These are phyloP conservation scores for Choanephora cucurbitarum DNA, from an alignment of 371 early-diverging fungal species.

Conservation along the genomic window DNA sequence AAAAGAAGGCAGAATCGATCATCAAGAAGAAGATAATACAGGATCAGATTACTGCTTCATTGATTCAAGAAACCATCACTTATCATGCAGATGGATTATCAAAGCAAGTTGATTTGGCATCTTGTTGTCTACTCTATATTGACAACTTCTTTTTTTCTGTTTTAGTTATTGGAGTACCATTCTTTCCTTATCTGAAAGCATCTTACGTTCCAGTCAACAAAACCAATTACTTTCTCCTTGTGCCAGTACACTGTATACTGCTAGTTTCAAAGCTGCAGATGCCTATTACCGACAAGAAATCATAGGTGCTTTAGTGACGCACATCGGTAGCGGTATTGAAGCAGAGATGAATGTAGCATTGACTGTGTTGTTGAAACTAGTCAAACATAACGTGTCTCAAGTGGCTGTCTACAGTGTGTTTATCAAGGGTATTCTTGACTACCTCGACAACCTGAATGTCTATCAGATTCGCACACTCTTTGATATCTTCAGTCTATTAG, in stretches of 20 bases:
- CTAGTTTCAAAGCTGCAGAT: conserved; percentile 59
- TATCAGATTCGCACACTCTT: conserved; percentile 73
- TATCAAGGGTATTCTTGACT: conserved; percentile 80
- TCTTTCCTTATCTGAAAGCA: conserved; percentile 62
- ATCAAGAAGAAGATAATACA: conserved; percentile 61
- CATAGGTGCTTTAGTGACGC: conserved; percentile 76
- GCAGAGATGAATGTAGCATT: conserved; percentile 72
- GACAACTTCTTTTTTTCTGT: too few relatives aligned
- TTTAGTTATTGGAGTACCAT: conserved; percentile 59
- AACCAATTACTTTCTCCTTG: conserved; percentile 45
- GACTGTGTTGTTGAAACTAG: conserved; percentile 59
- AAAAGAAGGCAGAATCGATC: conserved; percentile 65
- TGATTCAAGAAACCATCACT: conserved; percentile 57
- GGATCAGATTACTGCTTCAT: conserved; percentile 47
- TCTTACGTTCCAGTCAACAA: conserved; percentile 60
- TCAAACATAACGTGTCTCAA: conserved; percentile 45
- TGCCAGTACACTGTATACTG: conserved; percentile 54
- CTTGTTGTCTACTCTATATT: not conserved
- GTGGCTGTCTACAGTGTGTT: conserved; percentile 68
- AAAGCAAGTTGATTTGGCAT: conserved; percentile 30
- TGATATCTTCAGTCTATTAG: conserved; percentile 69
- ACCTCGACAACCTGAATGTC: conserved; percentile 68
- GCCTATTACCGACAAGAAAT: conserved; percentile 77
- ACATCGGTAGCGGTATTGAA: conserved; percentile 77
- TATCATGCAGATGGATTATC: conserved; percentile 54